Conservation (phyloP, 2,329 filamentous ascomycete genomes). For the Drechslerella stenobrocha region DNA sequence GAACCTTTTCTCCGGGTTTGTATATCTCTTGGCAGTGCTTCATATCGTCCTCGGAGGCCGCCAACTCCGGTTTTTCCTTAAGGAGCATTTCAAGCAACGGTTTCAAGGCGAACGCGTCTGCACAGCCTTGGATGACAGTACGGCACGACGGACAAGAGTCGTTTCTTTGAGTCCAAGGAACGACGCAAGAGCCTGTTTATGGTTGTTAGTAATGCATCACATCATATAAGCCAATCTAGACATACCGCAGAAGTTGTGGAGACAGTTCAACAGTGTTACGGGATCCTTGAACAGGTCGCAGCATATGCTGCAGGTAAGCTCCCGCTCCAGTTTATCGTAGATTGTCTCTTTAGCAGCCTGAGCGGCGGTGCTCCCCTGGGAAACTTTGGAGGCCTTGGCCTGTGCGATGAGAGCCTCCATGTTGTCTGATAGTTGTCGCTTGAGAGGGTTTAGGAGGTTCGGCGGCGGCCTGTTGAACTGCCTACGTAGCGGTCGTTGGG, state of each 20-base stretch:
- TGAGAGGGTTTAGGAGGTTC: slow-evolving; percentile 31
- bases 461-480: slow-evolving; percentile 12
- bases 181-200: slow-evolving; percentile 33
- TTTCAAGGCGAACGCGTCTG: slow-evolving; percentile 41
- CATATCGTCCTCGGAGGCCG: slow-evolving; percentile 25
- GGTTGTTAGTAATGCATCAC: neutral
- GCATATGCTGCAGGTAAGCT: slow-evolving; percentile 65
- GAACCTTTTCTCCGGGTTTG: slow-evolving; percentile 32
- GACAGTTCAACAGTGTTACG: slow-evolving; percentile 84
- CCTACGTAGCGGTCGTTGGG: slow-evolving; percentile 7
- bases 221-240: neutral
- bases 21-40: slow-evolving; percentile 7
- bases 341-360: slow-evolving; percentile 35
- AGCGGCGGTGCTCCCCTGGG: slow-evolving; percentile 27
- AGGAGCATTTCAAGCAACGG: slow-evolving; percentile 43
- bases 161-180: slow-evolving; percentile 32
- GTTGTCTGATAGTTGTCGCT: slow-evolving; percentile 45
- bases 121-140: slow-evolving; percentile 7
- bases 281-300: slow-evolving; percentile 91
- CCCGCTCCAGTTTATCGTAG: slow-evolving; percentile 42
- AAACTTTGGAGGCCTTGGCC: slow-evolving; percentile 35
- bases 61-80: slow-evolving; percentile 37
- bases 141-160: slow-evolving; percentile 32
- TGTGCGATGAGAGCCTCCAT: slow-evolving; percentile 47
- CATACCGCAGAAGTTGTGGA: slow-evolving; percentile 87